These are phyloP conservation scores for Amaranthus hypochondriacus DNA, from an alignment of 148 eudicot species.

Conservation along the genomic window DNA sequence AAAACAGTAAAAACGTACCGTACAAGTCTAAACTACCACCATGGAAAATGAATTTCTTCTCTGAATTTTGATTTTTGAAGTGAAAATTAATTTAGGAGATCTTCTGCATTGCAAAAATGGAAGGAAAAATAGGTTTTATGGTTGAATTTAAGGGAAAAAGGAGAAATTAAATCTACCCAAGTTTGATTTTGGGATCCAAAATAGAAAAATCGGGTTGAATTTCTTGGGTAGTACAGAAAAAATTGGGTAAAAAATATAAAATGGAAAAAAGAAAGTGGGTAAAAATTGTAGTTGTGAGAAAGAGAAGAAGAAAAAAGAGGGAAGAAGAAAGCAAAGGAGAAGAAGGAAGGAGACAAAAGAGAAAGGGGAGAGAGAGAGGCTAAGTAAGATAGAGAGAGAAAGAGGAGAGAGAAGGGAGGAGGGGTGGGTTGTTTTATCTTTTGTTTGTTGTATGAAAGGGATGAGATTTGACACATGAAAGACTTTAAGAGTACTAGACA, in stretches of 20 bases:
- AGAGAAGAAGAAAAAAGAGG: not conserved
- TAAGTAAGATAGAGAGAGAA: conserved; percentile 8
- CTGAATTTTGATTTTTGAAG: not conserved
- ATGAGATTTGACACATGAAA: conserved; percentile 33
- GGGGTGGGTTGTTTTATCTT: conserved; percentile 12
- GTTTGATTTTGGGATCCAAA: conserved; percentile 1
- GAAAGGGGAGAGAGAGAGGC: conserved; percentile 1
- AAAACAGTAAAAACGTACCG: conserved; percentile 16
- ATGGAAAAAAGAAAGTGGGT: no score
- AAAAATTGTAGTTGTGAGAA: not conserved
- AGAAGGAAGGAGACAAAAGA: conserved; percentile 26
- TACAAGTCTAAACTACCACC: conserved; percentile 6
- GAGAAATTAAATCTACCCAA: not conserved
- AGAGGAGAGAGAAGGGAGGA: not conserved
- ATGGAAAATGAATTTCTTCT: conserved; percentile 2
- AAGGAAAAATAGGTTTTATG: not conserved
- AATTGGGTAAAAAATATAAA: not conserved
- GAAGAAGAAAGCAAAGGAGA: conserved; percentile 6
- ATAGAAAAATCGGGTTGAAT: no score
- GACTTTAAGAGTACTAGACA: conserved; percentile 22
- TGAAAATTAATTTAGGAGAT: conserved; percentile 10
- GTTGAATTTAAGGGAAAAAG: no score
- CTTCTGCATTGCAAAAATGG: conserved; percentile 22
- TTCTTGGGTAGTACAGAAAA: no score
- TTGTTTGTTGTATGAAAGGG: conserved; percentile 29